Conservation (phyloP, 352 stramenopile genomes). For the Blastocystis sp. region DNA sequence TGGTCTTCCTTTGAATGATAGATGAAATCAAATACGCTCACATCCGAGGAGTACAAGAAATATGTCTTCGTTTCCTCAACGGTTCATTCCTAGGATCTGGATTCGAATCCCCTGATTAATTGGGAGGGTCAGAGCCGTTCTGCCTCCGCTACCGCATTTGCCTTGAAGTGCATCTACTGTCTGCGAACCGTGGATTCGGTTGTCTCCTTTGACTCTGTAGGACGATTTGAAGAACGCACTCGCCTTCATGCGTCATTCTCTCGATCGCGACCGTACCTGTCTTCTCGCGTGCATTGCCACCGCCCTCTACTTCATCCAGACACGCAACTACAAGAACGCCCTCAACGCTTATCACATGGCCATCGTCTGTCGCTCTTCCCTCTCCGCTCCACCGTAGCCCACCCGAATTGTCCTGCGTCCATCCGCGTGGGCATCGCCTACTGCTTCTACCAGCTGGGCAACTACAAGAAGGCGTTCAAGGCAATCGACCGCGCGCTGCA, state of each 20-base stretch:
- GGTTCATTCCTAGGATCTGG: not conserved
- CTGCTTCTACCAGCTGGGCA: constrained; percentile 51
- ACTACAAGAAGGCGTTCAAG: constrained; percentile 49
- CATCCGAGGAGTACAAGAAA: constrained; percentile 30
- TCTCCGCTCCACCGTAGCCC: not conserved
- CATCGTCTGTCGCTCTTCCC: not conserved
- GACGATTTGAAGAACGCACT: constrained; percentile 36
- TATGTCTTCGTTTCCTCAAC: not conserved
- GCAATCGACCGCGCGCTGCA: constrained; percentile 30
- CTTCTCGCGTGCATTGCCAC: constrained; percentile 9
- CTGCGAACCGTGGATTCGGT: not conserved
- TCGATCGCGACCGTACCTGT: constrained; percentile 25
- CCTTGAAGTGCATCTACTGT: constrained; percentile 56
- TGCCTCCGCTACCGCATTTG: constrained; percentile 16
- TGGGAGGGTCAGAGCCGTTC: not conserved
- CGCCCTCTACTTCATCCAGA: constrained; percentile 46
- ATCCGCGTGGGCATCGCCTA: constrained; percentile 43
- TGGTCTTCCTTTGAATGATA: not conserved
- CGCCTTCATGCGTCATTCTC: constrained; percentile 24
- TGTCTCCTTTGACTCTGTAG: not conserved
- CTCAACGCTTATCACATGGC: constrained; percentile 49
- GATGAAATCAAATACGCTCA: constrained; percentile 44
- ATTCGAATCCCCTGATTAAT: constrained; percentile 48
- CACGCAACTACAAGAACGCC: constrained; percentile 26
- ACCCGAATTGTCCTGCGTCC: constrained; percentile 11